These are phyloP conservation scores for Magnolia officinalis DNA, from an alignment of 164 flowering plant species.

Conservation along the genomic window DNA sequence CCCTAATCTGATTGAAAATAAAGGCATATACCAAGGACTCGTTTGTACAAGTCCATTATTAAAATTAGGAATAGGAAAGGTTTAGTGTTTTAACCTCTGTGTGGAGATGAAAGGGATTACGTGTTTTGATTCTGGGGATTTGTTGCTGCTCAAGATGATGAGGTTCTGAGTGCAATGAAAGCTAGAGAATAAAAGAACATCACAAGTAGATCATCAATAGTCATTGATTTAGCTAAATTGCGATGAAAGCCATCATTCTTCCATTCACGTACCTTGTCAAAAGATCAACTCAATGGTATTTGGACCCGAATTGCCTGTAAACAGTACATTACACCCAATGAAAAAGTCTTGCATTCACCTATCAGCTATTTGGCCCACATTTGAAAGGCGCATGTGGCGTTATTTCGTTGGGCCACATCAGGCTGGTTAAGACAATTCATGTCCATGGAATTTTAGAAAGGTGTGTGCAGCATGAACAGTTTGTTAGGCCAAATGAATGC, in stretches of 20 bases:
- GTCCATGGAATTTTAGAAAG: too few relatives aligned
- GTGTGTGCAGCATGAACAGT: too few relatives aligned
- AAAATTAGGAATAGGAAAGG: too few relatives aligned
- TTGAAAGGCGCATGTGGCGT: too few relatives aligned
- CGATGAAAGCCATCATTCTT: background rate
- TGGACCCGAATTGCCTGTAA: too few relatives aligned
- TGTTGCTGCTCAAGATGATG: conserved; percentile 33
- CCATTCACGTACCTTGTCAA: conserved; percentile 64
- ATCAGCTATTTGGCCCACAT: too few relatives aligned
- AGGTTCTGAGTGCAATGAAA: conserved; percentile 69
- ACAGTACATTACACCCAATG: too few relatives aligned
- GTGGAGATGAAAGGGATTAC: conserved; percentile 81
- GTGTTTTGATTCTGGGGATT: conserved; percentile 56
- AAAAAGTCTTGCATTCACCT: too few relatives aligned
- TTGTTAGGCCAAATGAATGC: background rate
- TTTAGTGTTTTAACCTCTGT: conserved; percentile 55
- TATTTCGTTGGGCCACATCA: too few relatives aligned
- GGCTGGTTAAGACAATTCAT: too few relatives aligned
- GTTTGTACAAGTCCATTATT: background rate
- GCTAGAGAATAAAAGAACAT: conserved; percentile 35
- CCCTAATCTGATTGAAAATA: too few relatives aligned
- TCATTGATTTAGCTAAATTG: background rate
- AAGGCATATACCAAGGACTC: too few relatives aligned
- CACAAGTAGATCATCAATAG: background rate
- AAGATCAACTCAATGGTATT: conserved; percentile 7